Base-by-base conservation (phyloP, 2,329 filamentous ascomycete species). In the Xylaria sp. region DNA sequence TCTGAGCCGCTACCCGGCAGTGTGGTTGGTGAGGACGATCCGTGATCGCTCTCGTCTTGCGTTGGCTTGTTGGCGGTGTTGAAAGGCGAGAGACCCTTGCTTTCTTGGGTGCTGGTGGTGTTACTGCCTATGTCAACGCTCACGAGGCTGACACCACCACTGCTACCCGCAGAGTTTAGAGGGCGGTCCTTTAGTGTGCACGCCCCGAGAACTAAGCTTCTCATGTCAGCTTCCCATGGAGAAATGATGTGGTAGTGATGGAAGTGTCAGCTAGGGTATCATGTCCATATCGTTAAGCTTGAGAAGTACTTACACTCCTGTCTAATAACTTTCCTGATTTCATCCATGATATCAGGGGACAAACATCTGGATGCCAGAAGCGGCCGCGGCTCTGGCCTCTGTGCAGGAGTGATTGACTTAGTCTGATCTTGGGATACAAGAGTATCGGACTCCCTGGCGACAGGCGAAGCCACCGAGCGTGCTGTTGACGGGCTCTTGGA, bases 271-370 rank as follows among this genome's bases (percentile, higher is more conserved):
- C 25, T 25, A 14, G 14, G 23, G 12, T 51, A 25, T 21, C 31
- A 7, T 40, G 33, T 40, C 33, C 31, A 7, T 40, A 38, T 40
- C 33, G 15, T 14, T 46, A 14, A 37, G 14, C 40, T 23, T 42
- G 57, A 19, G 8, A 46, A 42, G 15, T 23, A 52, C 63, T 59
- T 62, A 59, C 65, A 60, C 57, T 69, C 68, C 25, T 69, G 61
- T 42, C 61, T 61, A 21, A 69, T 61, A 1, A 69, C 52, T 37
- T 60, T 61, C 37, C 65, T 63, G 12, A 69, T 66, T 55, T 69
- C 63, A 19, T 65, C 62, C 45, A 67, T 45, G n/a, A 70, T 47
- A 57, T 65, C 52, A 4, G 38, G 51, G 5, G 64, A 58, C 17
- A 67, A 49, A n/a, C 57, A 57, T 1, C 53, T 52, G 1, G 56